phyloP scores from a whole-genome alignment of 768 basidiomycete species.

The Hydnomerulius pinastri region DNA sequence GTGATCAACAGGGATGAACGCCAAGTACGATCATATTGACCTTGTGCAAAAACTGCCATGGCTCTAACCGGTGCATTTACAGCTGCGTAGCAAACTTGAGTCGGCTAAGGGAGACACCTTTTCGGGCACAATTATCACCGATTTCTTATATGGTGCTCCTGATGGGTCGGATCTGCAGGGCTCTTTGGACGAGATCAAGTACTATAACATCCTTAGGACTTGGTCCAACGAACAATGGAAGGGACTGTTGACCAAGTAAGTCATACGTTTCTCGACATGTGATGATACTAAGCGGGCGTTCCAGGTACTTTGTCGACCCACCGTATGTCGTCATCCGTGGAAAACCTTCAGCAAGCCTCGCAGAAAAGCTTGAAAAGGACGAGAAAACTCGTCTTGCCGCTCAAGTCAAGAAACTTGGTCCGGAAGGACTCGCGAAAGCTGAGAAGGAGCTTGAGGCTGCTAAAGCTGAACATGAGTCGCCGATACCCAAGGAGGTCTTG shows the following conservation, averaged over 20 bases:
- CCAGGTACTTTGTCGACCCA: slow-evolving; percentile 78
- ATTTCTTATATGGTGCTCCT: slow-evolving; percentile 83
- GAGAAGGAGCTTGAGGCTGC: slow-evolving; percentile 73
- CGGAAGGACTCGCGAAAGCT: slow-evolving; percentile 75
- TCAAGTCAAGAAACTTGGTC: slow-evolving; percentile 72
- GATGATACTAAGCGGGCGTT: slow-evolving; percentile 9
- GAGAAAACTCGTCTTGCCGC: slow-evolving; percentile 76
- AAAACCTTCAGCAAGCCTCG: slow-evolving; percentile 84
- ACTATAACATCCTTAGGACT: slow-evolving; percentile 62
- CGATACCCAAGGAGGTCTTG: slow-evolving; percentile 81
- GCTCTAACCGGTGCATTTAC: slow-evolving; percentile 7
- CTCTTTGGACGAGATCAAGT: slow-evolving; percentile 77
- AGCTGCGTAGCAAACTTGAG: slow-evolving; percentile 85
- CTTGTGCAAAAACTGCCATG: background rate
- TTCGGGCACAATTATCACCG: slow-evolving; percentile 69
- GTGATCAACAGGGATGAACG: slow-evolving; percentile 86
- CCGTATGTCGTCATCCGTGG: slow-evolving; percentile 78
- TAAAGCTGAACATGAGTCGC: slow-evolving; percentile 81
- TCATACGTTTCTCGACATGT: slow-evolving; percentile 10
- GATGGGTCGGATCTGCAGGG: slow-evolving; percentile 77
- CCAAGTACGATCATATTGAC: slow-evolving; percentile 51
- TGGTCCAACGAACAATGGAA: slow-evolving; percentile 84
- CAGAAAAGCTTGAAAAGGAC: slow-evolving; percentile 74
- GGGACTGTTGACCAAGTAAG: slow-evolving; percentile 70
- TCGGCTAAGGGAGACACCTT: slow-evolving; percentile 82